Evolutionary conservation across 306 rosid genomes (phyloP).

Genomic region (Casuarina glauca): DNA sequence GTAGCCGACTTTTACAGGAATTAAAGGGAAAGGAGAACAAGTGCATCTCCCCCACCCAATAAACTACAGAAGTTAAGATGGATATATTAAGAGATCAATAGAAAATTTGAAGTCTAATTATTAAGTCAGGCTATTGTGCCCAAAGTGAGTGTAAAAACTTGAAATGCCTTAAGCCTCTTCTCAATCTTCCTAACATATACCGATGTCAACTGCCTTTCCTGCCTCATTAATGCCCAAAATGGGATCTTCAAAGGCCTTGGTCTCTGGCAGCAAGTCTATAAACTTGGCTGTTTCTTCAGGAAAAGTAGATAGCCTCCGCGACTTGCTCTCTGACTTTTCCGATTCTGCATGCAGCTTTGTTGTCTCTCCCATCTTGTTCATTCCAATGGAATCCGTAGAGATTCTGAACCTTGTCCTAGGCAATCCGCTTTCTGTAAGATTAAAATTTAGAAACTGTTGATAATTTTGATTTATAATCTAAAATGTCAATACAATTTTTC

Average conservation of each 20-base stretch:
- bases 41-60: constrained; percentile 80
- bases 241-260: constrained; percentile 87
- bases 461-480: too few relatives aligned
- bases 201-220: constrained; percentile 25
- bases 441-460: too few relatives aligned
- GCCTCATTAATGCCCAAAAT: constrained; percentile 55
- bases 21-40: constrained; percentile 77
- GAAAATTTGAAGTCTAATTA: neutral
- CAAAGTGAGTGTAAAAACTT: constrained; percentile 76
- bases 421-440: too few relatives aligned
- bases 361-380: constrained; percentile 29
- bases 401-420: constrained; percentile 80
- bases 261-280: constrained; percentile 60
- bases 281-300: constrained; percentile 43
- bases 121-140: constrained; percentile 78
- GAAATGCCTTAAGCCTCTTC: constrained; percentile 86
- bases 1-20: constrained; percentile 18
- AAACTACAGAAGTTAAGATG: constrained; percentile 33
- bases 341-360: constrained; percentile 32
- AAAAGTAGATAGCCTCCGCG: constrained; percentile 51
- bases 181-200: constrained; percentile 51
- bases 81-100: too few relatives aligned
- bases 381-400: constrained; percentile 53
- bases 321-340: constrained; percentile 55
- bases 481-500: too few relatives aligned